A percentile compares a stretch with the other conserved stretches of the same genome.
These are phyloP conservation scores for Apiotrichum domesticum DNA, from an alignment of 1,284 basidiomycete species.

Conservation along the genomic window DNA sequence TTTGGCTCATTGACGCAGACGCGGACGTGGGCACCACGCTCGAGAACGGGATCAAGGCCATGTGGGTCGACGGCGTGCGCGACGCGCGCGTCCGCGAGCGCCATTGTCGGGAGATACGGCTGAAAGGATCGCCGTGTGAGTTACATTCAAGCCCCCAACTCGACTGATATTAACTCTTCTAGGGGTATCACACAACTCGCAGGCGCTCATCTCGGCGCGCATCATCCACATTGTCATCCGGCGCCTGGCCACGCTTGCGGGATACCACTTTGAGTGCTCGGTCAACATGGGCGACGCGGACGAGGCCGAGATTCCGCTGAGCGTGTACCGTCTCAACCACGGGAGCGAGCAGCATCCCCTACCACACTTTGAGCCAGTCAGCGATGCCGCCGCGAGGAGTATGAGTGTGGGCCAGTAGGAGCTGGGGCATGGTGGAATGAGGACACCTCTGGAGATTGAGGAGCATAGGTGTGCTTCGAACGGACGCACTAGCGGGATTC, in stretches of 20 bases:
- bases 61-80: slow-evolving; percentile 38
- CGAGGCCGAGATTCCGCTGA: slow-evolving; percentile 39
- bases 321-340: slow-evolving; percentile 28
- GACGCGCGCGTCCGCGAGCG: slow-evolving; percentile 39
- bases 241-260: not conserved
- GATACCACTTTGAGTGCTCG: slow-evolving; percentile 37
- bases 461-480: no score
- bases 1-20: slow-evolving; percentile 45
- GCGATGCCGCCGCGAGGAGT: slow-evolving; percentile 2
- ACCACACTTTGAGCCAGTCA: slow-evolving; percentile 3
- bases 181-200: slow-evolving; percentile 23
- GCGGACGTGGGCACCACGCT: slow-evolving; percentile 40
- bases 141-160: not conserved
- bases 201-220: slow-evolving; percentile 36
- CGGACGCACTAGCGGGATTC: no score
- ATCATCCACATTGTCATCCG: slow-evolving; percentile 39
- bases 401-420: slow-evolving; percentile 5
- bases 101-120: slow-evolving; percentile 40
- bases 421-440: not conserved
- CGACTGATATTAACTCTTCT: not conserved
- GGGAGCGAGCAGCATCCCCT: not conserved
- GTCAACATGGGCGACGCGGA: slow-evolving; percentile 40
- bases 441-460: not conserved
- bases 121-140: slow-evolving; percentile 41
- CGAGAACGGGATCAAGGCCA: slow-evolving; percentile 40